phyloP scores from a whole-genome alignment of 441 rosid genomes.

The Adansonia rubrostipa region DNA sequence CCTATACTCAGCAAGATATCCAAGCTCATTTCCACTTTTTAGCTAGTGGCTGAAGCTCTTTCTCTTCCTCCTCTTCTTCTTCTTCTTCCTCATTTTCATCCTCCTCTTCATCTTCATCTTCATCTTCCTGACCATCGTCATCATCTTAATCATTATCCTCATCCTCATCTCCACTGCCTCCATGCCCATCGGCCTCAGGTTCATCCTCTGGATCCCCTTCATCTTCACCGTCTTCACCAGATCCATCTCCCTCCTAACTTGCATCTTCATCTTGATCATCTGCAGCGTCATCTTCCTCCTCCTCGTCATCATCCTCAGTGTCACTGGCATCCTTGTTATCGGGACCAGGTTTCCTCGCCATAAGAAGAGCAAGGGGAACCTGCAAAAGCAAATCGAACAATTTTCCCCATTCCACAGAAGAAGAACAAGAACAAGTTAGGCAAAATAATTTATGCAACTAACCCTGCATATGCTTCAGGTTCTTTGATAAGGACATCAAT shows the following conservation, averaged over 20 bases:
- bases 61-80: slow-evolving; percentile 53
- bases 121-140: slow-evolving; percentile 41
- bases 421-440: slow-evolving; percentile 12
- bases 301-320: slow-evolving; percentile 50
- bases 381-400: slow-evolving; percentile 30
- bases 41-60: slow-evolving; percentile 54
- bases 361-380: slow-evolving; percentile 44
- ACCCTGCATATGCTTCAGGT: slow-evolving; percentile 43
- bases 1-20: slow-evolving; percentile 22
- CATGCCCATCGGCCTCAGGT: slow-evolving; percentile 48
- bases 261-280: slow-evolving; percentile 43
- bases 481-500: slow-evolving; percentile 30
- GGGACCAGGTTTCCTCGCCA: slow-evolving; percentile 44
- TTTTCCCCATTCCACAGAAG: slow-evolving; percentile 17
- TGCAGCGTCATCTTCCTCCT: slow-evolving; percentile 31
- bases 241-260: slow-evolving; percentile 42
- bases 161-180: slow-evolving; percentile 49
- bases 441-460: slow-evolving; percentile 27
- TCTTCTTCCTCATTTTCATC: slow-evolving; percentile 41
- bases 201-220: slow-evolving; percentile 51
- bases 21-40: slow-evolving; percentile 59
- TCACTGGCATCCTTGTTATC: slow-evolving; percentile 56
- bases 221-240: slow-evolving; percentile 45
- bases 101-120: slow-evolving; percentile 24
- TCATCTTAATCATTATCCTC: slow-evolving; percentile 41